Conservation (phyloP, 495 filamentous ascomycete species). For the Clavariopsis aquatica region DNA sequence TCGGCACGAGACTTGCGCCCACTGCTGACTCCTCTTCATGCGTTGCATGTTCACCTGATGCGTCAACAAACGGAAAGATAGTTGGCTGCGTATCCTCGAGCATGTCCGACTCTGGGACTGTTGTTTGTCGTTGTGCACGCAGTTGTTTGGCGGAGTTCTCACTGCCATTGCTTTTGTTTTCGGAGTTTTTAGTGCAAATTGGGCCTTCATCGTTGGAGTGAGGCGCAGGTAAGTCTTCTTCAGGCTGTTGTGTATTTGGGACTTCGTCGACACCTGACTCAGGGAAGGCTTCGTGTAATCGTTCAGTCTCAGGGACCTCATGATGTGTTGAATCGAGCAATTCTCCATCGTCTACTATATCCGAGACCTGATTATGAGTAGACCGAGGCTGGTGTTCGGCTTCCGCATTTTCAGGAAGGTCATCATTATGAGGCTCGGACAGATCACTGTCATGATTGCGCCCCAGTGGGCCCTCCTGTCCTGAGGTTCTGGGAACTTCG, state of each 20-base stretch:
- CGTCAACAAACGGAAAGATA: background rate
- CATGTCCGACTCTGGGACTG: slow-evolving; percentile 30
- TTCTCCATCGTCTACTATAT: background rate
- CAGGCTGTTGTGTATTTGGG: background rate
- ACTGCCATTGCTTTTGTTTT: background rate
- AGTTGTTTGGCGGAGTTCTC: background rate
- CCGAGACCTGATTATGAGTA: background rate
- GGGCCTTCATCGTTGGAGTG: slow-evolving; percentile 5
- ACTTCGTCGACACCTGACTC: background rate
- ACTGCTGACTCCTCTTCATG: slow-evolving; percentile 1
- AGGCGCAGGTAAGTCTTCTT: background rate
- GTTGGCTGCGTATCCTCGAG: slow-evolving; percentile 27
- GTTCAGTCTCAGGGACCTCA: background rate
- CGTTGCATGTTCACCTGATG: background rate
- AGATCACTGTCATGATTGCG: background rate
- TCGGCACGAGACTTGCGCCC: background rate
- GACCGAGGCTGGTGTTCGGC: background rate
- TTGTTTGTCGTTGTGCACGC: slow-evolving; percentile 19
- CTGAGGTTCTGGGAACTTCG: background rate
- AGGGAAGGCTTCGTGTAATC: background rate
- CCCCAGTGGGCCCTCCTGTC: no score
- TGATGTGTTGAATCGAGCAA: background rate
- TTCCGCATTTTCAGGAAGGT: background rate
- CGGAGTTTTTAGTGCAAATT: slow-evolving; percentile 15
- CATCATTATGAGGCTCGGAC: background rate